These are phyloP conservation scores for Salvia rosmarinus DNA, from an alignment of 257 asterid genomes.

Conservation along the genomic window DNA sequence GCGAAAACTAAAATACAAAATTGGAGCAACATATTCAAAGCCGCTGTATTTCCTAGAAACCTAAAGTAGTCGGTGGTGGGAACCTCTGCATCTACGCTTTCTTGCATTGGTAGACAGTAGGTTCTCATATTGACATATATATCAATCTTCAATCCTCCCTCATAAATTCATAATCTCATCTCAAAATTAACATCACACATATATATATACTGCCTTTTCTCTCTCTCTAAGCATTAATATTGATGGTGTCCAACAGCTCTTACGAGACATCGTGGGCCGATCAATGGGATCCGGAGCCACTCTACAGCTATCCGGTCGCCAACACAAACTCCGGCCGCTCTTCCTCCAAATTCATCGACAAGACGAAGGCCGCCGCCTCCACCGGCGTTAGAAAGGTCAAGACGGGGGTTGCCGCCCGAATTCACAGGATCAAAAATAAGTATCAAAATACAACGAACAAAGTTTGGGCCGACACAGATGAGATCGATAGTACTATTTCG, in stretches of 20 bases:
- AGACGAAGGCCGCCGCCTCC: conserved; percentile 66
- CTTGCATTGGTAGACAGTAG: conserved; percentile 19
- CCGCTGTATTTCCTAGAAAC: conserved; percentile 1
- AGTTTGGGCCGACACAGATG: neutral
- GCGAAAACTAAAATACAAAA: neutral
- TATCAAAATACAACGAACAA: conserved; percentile 59
- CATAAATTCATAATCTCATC: conserved; percentile 12
- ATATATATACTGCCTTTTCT: too few relatives aligned
- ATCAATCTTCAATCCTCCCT: neutral
- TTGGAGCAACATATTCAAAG: neutral
- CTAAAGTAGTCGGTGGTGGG: neutral
- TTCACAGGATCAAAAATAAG: conserved; percentile 80
- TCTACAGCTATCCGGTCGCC: conserved; percentile 34
- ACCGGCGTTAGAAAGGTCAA: conserved; percentile 79
- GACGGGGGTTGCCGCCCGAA: conserved; percentile 70
- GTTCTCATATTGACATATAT: neutral
- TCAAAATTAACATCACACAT: neutral
- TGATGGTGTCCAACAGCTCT: conserved; percentile 39
- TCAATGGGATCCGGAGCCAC: conserved; percentile 70
- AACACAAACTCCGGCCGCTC: conserved; percentile 33
- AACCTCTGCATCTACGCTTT: neutral
- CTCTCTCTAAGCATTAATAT: neutral
- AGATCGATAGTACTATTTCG: neutral
- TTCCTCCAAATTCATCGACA: conserved; percentile 50
- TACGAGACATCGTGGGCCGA: conserved; percentile 87